Conservation (phyloP, 306 rosid species). For the Sophora flavescens region DNA sequence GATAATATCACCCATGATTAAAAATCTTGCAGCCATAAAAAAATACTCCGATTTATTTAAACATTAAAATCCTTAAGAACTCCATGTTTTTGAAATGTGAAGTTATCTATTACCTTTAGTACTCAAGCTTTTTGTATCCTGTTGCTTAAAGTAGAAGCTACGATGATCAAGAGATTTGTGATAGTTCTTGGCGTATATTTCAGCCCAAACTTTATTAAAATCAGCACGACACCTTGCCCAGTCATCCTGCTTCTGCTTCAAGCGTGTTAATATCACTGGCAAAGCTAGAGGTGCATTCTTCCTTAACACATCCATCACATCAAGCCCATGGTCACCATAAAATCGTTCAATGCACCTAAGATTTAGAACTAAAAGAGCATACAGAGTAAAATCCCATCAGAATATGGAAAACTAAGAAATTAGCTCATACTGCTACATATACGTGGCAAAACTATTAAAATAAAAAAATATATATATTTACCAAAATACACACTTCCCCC, state of each 20-base stretch:
- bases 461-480: too few species aligned
- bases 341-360: conserved; percentile 91
- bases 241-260: conserved; percentile 98
- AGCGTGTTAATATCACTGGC: conserved; percentile 87
- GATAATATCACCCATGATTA: conserved; percentile 21
- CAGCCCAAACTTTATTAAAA: conserved; percentile 95
- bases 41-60: not conserved
- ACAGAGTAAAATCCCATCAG: conserved; percentile 38
- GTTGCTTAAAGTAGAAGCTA: conserved; percentile 99
- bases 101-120: conserved; percentile 74
- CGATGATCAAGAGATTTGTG: conserved; percentile 99
- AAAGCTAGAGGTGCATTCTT: conserved; percentile 85
- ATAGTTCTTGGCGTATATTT: conserved; percentile 89
- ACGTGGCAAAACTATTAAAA: not conserved
- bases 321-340: conserved; percentile 99
- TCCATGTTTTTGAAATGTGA: conserved; percentile 19
- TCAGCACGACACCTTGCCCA: conserved; percentile 94
- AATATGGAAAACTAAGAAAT: conserved; percentile 39
- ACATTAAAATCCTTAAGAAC: conserved; percentile 17
- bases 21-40: not conserved
- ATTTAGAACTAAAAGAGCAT: conserved; percentile 71
- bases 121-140: conserved; percentile 92
- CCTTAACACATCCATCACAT: conserved; percentile 93
- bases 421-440: conserved; percentile 18
- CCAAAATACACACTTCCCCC: too few species aligned